These are phyloP conservation scores for Alternaria brassicae DNA, from an alignment of 2,329 filamentous ascomycete genomes.

Conservation along the genomic window DNA sequence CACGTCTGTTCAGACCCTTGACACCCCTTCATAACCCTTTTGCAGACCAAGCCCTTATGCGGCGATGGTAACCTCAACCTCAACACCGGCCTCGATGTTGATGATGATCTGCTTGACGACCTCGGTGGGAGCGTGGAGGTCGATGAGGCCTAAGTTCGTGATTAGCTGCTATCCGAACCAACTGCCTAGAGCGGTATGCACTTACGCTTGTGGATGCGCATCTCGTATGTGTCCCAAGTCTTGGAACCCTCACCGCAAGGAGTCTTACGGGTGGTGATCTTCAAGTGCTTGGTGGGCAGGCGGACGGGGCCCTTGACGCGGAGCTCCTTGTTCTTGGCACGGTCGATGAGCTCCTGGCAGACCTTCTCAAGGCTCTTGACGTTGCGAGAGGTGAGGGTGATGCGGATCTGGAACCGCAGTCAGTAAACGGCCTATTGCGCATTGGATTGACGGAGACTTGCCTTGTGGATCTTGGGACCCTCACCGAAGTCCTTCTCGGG, in stretches of 20 bases:
- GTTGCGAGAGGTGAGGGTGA: constrained; percentile 95
- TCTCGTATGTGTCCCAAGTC: constrained; percentile 99
- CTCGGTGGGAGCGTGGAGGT: constrained; percentile 98
- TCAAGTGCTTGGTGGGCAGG: constrained; percentile 95
- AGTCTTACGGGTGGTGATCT: constrained; percentile 98
- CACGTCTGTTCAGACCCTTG: constrained; percentile 21
- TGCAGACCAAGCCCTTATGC: constrained; percentile 61
- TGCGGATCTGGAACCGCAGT: constrained; percentile 70
- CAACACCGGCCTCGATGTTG: constrained; percentile 93
- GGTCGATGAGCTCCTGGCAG: constrained; percentile 97
- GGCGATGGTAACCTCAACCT: constrained; percentile 92
- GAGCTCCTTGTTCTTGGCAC: constrained; percentile 97
- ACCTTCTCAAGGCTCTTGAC: constrained; percentile 88
- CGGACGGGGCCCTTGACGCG: constrained; percentile 98
- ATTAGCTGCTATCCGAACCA: background rate
- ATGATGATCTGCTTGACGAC: constrained; percentile 96
- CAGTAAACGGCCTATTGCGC: background rate
- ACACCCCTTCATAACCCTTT: constrained; percentile 19
- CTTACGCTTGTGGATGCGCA: constrained; percentile 95
- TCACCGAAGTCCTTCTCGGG: constrained; percentile 90
- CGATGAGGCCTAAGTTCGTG: constrained; percentile 71
- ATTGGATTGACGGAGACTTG: background rate
- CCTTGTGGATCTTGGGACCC: constrained; percentile 90
- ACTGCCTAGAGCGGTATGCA: background rate
- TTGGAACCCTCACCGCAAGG: constrained; percentile 99